Percentiles rank a stretch among this genome's conserved stretches.
These are phyloP conservation scores for Anisodus acutangulus DNA, from an alignment of 257 asterid species.

Conservation along the genomic window DNA sequence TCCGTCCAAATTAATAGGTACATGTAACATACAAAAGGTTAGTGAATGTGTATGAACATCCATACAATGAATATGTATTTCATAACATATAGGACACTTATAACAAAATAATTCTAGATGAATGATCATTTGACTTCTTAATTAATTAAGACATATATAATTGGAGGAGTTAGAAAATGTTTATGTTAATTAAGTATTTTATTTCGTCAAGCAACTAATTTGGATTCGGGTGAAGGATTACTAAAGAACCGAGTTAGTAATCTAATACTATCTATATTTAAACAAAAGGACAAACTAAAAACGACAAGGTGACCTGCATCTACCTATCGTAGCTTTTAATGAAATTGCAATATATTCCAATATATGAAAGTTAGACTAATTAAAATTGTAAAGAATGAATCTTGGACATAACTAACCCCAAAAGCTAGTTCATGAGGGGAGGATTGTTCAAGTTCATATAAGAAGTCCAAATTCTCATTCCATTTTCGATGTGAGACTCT, in stretches of 20 bases:
- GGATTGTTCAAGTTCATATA: too few species aligned
- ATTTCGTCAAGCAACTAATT: background rate
- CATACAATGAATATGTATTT: too few species aligned
- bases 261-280: too few species aligned
- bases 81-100: background rate
- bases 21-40: too few species aligned
- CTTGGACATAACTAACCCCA: too few species aligned
- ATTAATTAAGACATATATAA: background rate
- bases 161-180: background rate
- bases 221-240: background rate
- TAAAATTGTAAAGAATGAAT: background rate
- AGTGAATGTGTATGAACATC: too few species aligned
- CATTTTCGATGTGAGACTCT: too few species aligned
- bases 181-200: background rate
- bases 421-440: too few species aligned
- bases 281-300: background rate
- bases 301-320: conserved; percentile 9
- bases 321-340: background rate
- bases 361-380: background rate
- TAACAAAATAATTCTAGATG: background rate
- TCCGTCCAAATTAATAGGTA: too few species aligned
- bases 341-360: background rate
- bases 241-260: background rate
- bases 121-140: conserved; percentile 10
- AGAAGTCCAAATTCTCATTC: too few species aligned